Conservation (phyloP, 225 moss, liverwort and hornwort species). For the Physcomitrium patens region DNA sequence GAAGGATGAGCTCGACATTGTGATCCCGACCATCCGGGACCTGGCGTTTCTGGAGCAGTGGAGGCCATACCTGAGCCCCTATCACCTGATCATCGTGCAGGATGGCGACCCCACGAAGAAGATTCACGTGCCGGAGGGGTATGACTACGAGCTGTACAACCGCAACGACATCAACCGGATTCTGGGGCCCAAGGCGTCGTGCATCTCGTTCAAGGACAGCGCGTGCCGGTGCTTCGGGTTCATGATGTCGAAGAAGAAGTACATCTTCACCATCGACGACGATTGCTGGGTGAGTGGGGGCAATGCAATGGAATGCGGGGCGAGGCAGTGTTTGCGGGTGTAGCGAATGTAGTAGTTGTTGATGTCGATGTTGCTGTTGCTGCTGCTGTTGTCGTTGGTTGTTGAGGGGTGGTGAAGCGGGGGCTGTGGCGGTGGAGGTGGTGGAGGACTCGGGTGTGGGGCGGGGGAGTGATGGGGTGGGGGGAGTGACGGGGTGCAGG, state of each 20-base stretch:
- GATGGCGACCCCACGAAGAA: too few species aligned
- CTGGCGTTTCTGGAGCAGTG: too few species aligned
- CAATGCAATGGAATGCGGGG: too few species aligned
- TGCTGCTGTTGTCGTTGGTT: neutral
- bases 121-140: constrained; percentile 40
- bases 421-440: constrained; percentile 2
- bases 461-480: neutral
- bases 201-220: neutral
- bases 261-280: constrained; percentile 32
- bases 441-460: constrained; percentile 27
- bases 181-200: constrained; percentile 37
- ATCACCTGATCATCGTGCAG: too few species aligned
- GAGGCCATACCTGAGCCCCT: too few species aligned
- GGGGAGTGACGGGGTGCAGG: constrained; percentile 6
- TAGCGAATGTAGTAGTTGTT: too few species aligned
- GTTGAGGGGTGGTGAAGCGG: neutral
- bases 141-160: constrained; percentile 37
- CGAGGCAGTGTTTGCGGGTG: too few species aligned
- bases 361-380: too few species aligned
- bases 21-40: too few species aligned
- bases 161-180: constrained; percentile 27
- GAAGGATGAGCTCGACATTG: constrained; percentile 20
- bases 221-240: constrained; percentile 19
- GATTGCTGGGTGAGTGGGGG: constrained; percentile 30
- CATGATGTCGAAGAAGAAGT: constrained; percentile 33